Conservation (phyloP, 371 early-diverging fungal genomes). For the Lichtheimia ramosa region DNA sequence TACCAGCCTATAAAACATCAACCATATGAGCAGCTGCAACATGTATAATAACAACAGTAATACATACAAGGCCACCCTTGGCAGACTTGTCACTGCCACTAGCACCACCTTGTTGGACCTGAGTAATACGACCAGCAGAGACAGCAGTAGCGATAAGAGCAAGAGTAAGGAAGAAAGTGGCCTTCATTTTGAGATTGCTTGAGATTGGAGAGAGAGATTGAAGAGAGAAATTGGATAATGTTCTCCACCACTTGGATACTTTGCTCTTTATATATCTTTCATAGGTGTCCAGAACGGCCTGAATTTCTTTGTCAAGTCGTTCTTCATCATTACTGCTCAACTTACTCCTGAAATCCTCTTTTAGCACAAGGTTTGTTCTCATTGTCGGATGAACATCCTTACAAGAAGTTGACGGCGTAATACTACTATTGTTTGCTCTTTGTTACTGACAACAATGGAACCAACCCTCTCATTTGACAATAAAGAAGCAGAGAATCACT, state of each 20-base stretch:
- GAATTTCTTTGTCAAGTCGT: too few species aligned
- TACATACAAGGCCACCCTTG: constrained; percentile 5
- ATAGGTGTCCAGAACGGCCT: neutral
- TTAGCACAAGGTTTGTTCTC: too few species aligned
- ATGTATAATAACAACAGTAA: neutral
- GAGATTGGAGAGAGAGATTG: neutral
- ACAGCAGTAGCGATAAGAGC: constrained; percentile 9
- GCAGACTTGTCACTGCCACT: neutral
- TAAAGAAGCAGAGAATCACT: too few species aligned
- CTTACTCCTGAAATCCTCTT: too few species aligned
- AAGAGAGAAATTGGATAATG: neutral
- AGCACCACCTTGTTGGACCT: neutral
- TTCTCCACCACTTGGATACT: neutral
- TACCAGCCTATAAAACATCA: neutral
- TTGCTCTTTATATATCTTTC: constrained; percentile 2
- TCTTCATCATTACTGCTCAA: too few species aligned
- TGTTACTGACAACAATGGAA: too few species aligned
- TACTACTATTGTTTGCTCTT: too few species aligned
- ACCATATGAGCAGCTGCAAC: neutral
- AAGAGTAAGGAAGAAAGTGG: constrained; percentile 13
- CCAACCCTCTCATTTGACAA: too few species aligned
- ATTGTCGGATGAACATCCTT: too few species aligned
- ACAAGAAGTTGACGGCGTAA: too few species aligned
- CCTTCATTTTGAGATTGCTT: constrained; percentile 12
- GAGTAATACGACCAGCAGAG: constrained; percentile 1